phyloP scores from a whole-genome alignment of 2,329 filamentous ascomycete genomes.

The Colletotrichum endophyticum region DNA sequence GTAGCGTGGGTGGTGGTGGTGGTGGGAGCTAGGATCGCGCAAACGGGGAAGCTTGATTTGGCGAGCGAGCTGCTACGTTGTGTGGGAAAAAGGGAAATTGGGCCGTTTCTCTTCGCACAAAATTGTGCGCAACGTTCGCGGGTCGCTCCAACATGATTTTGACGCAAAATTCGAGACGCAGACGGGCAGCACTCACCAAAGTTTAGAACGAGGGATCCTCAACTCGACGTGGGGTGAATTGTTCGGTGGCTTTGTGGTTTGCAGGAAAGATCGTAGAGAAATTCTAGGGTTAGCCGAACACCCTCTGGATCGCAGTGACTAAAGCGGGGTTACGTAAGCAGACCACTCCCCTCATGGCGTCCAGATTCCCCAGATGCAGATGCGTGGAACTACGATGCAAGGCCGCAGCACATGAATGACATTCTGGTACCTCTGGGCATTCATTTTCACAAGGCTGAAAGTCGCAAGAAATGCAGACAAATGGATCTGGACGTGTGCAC shows the following conservation, averaged over 20 bases:
- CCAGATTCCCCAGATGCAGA: constrained; percentile 1
- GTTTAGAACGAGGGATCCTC: constrained; percentile 34
- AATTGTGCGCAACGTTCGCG: neutral
- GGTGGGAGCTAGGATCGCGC: constrained; percentile 22
- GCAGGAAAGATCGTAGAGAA: constrained; percentile 38
- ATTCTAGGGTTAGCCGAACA: constrained; percentile 50
- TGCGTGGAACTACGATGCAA: neutral
- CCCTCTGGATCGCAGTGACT: constrained; percentile 32
- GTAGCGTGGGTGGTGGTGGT: neutral
- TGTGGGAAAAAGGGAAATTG: constrained; percentile 8
- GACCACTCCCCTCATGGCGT: neutral
- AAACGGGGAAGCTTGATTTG: constrained; percentile 10
- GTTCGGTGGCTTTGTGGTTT: constrained; percentile 19
- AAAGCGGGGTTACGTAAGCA: constrained; percentile 46
- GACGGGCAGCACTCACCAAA: constrained; percentile 35
- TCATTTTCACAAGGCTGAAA: neutral
- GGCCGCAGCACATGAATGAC: neutral
- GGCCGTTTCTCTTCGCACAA: constrained; percentile 6
- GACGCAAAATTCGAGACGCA: constrained; percentile 1
- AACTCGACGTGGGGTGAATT: constrained; percentile 3
- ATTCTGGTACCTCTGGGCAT: neutral
- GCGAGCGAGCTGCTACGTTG: constrained; percentile 4
- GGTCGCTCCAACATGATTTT: neutral
- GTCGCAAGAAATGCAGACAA: no score
- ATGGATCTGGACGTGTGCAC: neutral